Percentiles rank a stretch among this genome's conserved stretches.
Evolutionary conservation across 1,284 basidiomycete species (phyloP).

Genomic region (Boletus sp.): DNA sequence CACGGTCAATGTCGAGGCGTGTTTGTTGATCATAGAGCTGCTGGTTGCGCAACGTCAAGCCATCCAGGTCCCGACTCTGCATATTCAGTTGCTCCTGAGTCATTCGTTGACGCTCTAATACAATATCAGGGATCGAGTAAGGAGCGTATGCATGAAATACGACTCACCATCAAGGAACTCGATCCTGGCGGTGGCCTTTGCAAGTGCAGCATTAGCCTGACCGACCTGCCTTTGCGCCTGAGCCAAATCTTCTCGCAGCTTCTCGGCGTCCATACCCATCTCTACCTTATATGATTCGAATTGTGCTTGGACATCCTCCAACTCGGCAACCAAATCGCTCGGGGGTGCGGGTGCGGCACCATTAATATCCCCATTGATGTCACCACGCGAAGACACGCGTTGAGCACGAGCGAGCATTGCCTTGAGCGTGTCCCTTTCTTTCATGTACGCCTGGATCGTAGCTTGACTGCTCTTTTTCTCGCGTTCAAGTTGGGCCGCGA

Average conservation of each 20-base stretch:
- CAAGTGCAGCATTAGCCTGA: constrained; percentile 66
- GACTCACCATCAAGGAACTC: constrained; percentile 72
- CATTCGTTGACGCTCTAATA: constrained; percentile 66
- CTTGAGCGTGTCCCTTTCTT: constrained; percentile 88
- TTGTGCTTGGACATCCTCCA: constrained; percentile 73
- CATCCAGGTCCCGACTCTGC: constrained; percentile 62
- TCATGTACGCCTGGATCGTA: constrained; percentile 77
- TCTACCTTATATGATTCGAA: constrained; percentile 82
- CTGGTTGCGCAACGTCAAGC: constrained; percentile 64
- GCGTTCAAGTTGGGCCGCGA: constrained; percentile 75
- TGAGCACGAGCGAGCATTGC: constrained; percentile 66
- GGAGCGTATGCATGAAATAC: background rate
- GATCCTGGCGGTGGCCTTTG: constrained; percentile 80
- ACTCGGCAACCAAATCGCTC: constrained; percentile 50
- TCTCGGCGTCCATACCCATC: constrained; percentile 72
- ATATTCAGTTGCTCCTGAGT: constrained; percentile 62
- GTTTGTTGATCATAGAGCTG: constrained; percentile 71
- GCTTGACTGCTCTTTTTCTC: constrained; percentile 71
- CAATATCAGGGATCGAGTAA: constrained; percentile 9
- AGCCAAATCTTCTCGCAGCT: constrained; percentile 70
- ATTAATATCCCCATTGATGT: constrained; percentile 41
- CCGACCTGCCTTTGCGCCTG: constrained; percentile 70
- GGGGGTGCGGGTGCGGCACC: constrained; percentile 32
- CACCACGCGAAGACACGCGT: constrained; percentile 17
- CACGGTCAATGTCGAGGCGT: constrained; percentile 67